phyloP scores from a whole-genome alignment of 1,284 basidiomycete genomes.

The Apiotrichum siamense region DNA sequence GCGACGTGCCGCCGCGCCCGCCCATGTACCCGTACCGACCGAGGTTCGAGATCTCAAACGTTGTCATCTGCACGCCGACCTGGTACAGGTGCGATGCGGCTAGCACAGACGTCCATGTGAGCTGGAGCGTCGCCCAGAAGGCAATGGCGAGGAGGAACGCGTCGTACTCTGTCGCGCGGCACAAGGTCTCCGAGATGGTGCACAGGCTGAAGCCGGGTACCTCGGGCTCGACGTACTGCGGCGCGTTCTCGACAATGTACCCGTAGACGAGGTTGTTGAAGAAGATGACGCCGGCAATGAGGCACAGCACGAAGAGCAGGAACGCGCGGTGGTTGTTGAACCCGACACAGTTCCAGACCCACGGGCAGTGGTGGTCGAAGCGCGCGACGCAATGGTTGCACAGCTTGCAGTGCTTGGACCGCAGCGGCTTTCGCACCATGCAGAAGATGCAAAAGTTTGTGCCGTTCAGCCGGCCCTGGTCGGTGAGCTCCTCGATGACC shows the following conservation, averaged over 20 bases:
- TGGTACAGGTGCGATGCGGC: slow-evolving; percentile 85
- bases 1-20: slow-evolving; percentile 61
- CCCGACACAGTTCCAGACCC: slow-evolving; percentile 99
- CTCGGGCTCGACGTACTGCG: slow-evolving; percentile 48
- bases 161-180: slow-evolving; percentile 59
- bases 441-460: slow-evolving; percentile 94
- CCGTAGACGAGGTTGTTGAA: slow-evolving; percentile 78
- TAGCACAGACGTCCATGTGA: slow-evolving; percentile 86
- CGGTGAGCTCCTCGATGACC: slow-evolving; percentile 82
- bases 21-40: slow-evolving; percentile 97
- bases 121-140: slow-evolving; percentile 80
- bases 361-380: slow-evolving; percentile 94
- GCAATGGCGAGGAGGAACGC: slow-evolving; percentile 76
- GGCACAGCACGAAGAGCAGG: slow-evolving; percentile 74
- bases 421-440: slow-evolving; percentile 83
- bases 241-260: slow-evolving; percentile 50
- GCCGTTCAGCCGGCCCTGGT: slow-evolving; percentile 80
- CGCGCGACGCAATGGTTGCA: slow-evolving; percentile 85
- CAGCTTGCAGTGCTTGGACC: slow-evolving; percentile 90
- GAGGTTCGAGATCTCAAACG: slow-evolving; percentile 89
- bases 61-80: slow-evolving; percentile 89
- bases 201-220: slow-evolving; percentile 53
- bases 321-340: slow-evolving; percentile 92
- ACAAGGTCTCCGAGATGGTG: slow-evolving; percentile 63
- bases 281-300: slow-evolving; percentile 70